Base-by-base conservation (phyloP, 257 asterid genomes). In the Solanum rostratum region DNA sequence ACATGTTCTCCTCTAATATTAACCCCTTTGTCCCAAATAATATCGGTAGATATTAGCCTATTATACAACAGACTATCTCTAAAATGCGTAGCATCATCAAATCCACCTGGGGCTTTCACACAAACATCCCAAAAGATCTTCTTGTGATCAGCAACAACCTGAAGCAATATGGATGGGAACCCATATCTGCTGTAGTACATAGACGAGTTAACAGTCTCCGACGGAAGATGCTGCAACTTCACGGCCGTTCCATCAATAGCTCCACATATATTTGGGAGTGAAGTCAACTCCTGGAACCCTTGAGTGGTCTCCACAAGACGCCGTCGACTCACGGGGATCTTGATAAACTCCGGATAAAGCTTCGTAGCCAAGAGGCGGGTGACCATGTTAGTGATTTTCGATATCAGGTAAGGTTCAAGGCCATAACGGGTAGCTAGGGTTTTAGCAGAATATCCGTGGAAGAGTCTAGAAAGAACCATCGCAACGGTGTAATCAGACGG, bases 401-500 rank as follows among this genome's bases (percentile, higher is more conserved):
- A 94, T 85, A 97, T 93, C 20, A 97, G 69, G 88, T 97, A 97
- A n/a, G 98, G 98, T 63, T 97, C 99, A 15, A 95, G 97, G 83
- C 92, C 93, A 45, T 95, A 97, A 9, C 98, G 98, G 30, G 97
- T 84, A 79, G 98, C 98, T 66, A 97, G 89, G 79, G 97, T 91
- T 91, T 92, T 91, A 85, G 97, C 94, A 16, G 92, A 86, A 16
- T 91, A 88, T 73, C 98, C 98, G 82, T 97, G 98, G 79, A 93
- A 85, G 57, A 97, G 93, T 53, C 98, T 91, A 49, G 98, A 94
- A 60, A 97, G 95, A 3, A 97, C 99, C 99, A 97, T 97, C 5
- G 99, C 98, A 6, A 97, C 99, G 81, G 99, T 98, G 87, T 97
- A 97, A 85, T 97, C 99, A 10, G 99, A 95, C 2, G 99, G 99